Evolutionary conservation across 768 basidiomycete genomes (phyloP), one percentile per base, ranked within the genome.

Genomic region (Suillus sp.): DNA sequence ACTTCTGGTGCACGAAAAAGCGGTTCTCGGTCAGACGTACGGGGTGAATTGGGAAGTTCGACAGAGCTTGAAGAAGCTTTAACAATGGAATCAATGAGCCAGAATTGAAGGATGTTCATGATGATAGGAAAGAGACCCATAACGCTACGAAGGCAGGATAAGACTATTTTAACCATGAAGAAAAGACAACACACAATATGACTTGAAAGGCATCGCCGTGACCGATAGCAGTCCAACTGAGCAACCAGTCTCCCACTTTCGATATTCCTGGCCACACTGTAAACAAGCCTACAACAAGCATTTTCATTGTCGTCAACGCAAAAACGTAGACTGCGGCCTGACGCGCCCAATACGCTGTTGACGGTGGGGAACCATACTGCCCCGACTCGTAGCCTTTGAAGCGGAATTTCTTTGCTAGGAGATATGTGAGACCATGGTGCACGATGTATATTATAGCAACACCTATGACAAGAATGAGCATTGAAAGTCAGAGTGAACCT

Each of bases 31-130:
- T 86, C 77, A 0, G 78, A 74, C 40, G 77, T 71, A 20, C 76
- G 73, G 6, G 81, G 73, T 0, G 77, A 70, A 62, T 80, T 77
- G 0, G 79, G 83, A 25, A 84, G 72, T 27, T 78, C 70, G 4
- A 81, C 69, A 10, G 77, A 66, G 34, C 71, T 67, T 40, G 74
- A 70, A 10, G 86, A 86, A 1, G 88, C 89, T 77, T 95, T 95
- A 71, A 95, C 92, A 59, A 95, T 95, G 0, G 92, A 91, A 77
- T 97, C 94, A 63, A 97, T 95, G 58, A 97, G 79, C 88, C 95
- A 95, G 82, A 98, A 98, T 73, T 99, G 96, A 13, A 93, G 68
- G 42, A 94, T 78, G 74, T 95, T 95, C 92, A 93, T 93, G 48
- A 88, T 78, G 67, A 92, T 90, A 0, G 95, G 95, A 78, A 96